Conservation (phyloP, 257 asterid genomes). For the Jacaranda copaia region DNA sequence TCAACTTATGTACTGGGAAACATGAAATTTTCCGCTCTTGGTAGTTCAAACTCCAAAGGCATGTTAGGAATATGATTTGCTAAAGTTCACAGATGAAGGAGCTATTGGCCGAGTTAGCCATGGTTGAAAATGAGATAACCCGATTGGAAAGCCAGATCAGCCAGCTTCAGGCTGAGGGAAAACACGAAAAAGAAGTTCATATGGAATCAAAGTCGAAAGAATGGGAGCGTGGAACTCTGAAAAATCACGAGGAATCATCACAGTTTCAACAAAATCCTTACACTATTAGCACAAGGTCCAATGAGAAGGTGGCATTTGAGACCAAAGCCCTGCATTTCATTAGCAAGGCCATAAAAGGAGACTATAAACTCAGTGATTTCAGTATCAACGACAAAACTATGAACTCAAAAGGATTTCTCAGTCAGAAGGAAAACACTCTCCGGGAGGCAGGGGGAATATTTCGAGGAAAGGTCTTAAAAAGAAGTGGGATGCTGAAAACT, state of each 20-base stretch:
- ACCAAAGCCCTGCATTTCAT: slow-evolving; percentile 80
- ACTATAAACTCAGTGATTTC: slow-evolving; percentile 64
- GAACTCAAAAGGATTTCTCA: slow-evolving; percentile 39
- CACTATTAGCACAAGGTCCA: slow-evolving; percentile 10
- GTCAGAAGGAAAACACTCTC: slow-evolving; percentile 48
- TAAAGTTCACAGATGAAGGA: slow-evolving; percentile 59
- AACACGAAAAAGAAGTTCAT: slow-evolving; percentile 49
- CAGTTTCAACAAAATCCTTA: slow-evolving; percentile 44
- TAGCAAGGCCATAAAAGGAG: slow-evolving; percentile 87
- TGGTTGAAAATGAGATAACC: slow-evolving; percentile 75
- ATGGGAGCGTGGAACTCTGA: slow-evolving; percentile 34
- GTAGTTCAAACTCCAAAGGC: not conserved
- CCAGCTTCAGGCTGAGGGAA: slow-evolving; percentile 53
- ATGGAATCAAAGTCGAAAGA: slow-evolving; percentile 37
- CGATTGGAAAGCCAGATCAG: slow-evolving; percentile 68
- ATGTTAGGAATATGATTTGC: not conserved
- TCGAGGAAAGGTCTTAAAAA: slow-evolving; percentile 45
- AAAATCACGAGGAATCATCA: slow-evolving; percentile 27
- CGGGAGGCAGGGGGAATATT: slow-evolving; percentile 39
- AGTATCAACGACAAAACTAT: slow-evolving; percentile 45
- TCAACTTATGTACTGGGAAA: not conserved
- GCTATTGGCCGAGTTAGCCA: slow-evolving; percentile 63
- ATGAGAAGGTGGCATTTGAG: slow-evolving; percentile 57
- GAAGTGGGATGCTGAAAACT: slow-evolving; percentile 50
- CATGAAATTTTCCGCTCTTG: not conserved